These are phyloP conservation scores for Venturia asperata DNA, from an alignment of 2,329 filamentous ascomycete species.

Conservation along the genomic window DNA sequence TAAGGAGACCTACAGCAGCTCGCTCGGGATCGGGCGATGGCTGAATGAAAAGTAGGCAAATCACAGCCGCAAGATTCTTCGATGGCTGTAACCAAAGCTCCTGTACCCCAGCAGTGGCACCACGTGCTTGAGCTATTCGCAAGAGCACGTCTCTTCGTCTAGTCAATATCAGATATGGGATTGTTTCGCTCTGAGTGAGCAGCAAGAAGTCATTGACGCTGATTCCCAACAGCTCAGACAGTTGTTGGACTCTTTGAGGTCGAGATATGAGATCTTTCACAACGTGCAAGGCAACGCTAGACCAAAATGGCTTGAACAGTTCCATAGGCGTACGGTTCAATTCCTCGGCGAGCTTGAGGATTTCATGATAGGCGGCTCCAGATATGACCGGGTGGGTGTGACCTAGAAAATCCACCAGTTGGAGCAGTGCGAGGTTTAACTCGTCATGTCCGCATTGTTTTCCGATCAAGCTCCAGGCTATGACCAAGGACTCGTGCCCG, in stretches of 20 bases:
- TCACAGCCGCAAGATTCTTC: constrained; percentile 51
- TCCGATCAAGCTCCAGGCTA: constrained; percentile 76
- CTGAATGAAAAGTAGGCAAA: constrained; percentile 53
- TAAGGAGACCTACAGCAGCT: constrained; percentile 61
- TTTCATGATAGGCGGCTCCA: constrained; percentile 75
- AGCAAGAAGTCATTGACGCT: constrained; percentile 67
- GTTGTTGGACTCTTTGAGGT: constrained; percentile 72
- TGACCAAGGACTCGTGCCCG: constrained; percentile 74
- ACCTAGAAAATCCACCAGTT: constrained; percentile 79
- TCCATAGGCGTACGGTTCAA: constrained; percentile 56
- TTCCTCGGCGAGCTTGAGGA: constrained; percentile 62
- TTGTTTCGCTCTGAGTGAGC: constrained; percentile 68
- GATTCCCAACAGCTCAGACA: constrained; percentile 75
- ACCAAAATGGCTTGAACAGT: constrained; percentile 83
- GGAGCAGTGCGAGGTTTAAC: constrained; percentile 75
- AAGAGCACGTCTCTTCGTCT: constrained; percentile 71
- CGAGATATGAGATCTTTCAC: constrained; percentile 73
- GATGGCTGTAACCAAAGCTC: constrained; percentile 53
- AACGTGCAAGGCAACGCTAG: constrained; percentile 70
- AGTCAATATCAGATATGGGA: constrained; percentile 79
- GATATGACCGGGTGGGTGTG: constrained; percentile 73
- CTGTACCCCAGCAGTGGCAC: constrained; percentile 46
- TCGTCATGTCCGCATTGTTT: constrained; percentile 71
- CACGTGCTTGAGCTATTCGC: constrained; percentile 66
- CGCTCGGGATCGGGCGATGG: constrained; percentile 58